Conservation (phyloP, 2,329 filamentous ascomycete species). For the Monilinia fructicola region DNA sequence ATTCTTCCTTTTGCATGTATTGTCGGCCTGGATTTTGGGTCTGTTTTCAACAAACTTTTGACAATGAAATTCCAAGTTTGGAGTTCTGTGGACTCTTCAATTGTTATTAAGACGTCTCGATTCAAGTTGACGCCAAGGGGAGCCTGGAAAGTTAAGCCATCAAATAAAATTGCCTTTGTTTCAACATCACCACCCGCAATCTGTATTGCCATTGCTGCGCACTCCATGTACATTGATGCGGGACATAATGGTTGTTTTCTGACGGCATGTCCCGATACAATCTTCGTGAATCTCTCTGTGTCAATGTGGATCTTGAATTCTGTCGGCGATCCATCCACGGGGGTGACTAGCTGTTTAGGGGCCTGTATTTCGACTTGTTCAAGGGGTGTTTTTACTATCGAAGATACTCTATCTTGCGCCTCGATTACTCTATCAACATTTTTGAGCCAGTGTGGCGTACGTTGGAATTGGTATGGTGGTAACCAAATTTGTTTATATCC, state of each 20-base stretch:
- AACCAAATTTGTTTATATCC: slow-evolving; percentile 28
- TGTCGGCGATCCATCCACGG: neutral
- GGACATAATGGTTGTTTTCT: neutral
- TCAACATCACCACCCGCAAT: neutral
- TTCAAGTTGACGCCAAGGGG: slow-evolving; percentile 10
- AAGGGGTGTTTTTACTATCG: neutral
- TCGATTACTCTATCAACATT: neutral
- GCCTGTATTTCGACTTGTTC: too few relatives aligned
- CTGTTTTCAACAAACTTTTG: slow-evolving; percentile 6
- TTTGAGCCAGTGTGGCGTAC: slow-evolving; percentile 1
- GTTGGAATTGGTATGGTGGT: slow-evolving; percentile 13
- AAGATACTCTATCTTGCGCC: neutral
- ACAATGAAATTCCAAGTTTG: slow-evolving; percentile 11
- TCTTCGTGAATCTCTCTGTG: neutral
- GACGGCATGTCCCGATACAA: neutral
- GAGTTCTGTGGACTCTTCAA: neutral
- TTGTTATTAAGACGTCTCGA: neutral
- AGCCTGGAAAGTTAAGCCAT: slow-evolving; percentile 9
- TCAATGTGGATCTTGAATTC: neutral
- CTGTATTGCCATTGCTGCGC: slow-evolving; percentile 6
- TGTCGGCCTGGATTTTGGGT: neutral
- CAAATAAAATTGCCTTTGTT: neutral
- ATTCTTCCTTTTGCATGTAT: slow-evolving; percentile 10
- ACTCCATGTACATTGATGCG: slow-evolving; percentile 18
- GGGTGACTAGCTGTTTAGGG: neutral